Base-by-base conservation (phyloP, 192 early-diverging fungal species). In the Cetraspora pellucida region DNA sequence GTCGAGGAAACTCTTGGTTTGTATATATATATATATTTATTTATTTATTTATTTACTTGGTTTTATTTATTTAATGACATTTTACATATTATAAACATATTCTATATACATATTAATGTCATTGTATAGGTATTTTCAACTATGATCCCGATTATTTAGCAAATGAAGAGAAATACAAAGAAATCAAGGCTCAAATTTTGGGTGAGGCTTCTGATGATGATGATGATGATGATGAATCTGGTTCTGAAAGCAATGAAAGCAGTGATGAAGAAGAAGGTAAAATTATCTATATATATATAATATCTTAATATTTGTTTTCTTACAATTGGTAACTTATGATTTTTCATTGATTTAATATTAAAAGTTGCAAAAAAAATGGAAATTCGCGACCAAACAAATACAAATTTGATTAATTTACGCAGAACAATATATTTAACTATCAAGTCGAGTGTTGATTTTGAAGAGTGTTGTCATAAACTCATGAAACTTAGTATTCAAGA, bases 381-480 rank as follows among this genome's bases (percentile, higher is more conserved):
- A 69, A 95, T 98, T 76, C 90, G 92, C 79, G 97, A 98, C 79
- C 80, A 90, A 63, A 98, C 97, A 2, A 94, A 96, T 78, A 92
- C 93, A 54, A 93, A 96, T 80, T 78, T 95, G 23, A 89, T 97
- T 60, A 94, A 91, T 65, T 87, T 97, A 25, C 89, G 97, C 46
- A 91, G 95, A 74, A 92, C 89, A n/a, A 97, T 98, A 69, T 98
- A 98, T 78, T 82, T 98, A 69, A 93, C 96, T 10, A 95, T 97
- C 78, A 97, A 96, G 93, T 97, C 96, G 3, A 90, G 90, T 68
- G 87, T 97, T 59, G 95, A 95, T 78, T 97, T 95, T 82, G 97
- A 98, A 80, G 97, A 98, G 82, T 93, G 92, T 63, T 92, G 92
- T 58, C 97, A 98, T 86, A 98, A 98, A 82, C 87, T 97, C 58